These are phyloP conservation scores for Canna indica DNA, from an alignment of 176 grass and related monocot genomes.

Conservation along the genomic window DNA sequence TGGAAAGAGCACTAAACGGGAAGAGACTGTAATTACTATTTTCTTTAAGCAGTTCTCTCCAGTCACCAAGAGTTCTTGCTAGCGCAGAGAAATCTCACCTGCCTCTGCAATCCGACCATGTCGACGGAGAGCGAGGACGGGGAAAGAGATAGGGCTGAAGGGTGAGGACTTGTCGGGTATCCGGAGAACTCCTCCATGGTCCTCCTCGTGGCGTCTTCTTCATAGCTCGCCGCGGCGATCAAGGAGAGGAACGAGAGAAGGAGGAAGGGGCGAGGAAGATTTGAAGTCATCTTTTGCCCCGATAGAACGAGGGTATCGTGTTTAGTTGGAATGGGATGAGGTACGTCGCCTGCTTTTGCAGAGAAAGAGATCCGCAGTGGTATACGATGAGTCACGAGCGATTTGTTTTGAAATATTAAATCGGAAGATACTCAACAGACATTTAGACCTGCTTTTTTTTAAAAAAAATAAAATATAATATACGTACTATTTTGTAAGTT, in stretches of 20 bases:
- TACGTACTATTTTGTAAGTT: too few relatives aligned
- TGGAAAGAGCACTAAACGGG: not conserved
- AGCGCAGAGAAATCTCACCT: slow-evolving; percentile 23
- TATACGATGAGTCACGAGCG: too few relatives aligned
- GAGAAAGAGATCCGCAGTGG: too few relatives aligned
- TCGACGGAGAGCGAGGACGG: slow-evolving; percentile 34
- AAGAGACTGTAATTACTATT: not conserved
- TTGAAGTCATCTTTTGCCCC: slow-evolving; percentile 10
- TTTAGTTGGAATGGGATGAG: not conserved
- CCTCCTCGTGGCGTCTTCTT: slow-evolving; percentile 47
- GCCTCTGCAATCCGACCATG: slow-evolving; percentile 47
- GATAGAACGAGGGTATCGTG: not conserved
- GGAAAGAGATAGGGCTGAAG: slow-evolving; percentile 13
- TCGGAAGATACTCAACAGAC: too few relatives aligned
- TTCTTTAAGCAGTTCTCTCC: not conserved
- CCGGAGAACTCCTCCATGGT: slow-evolving; percentile 90
- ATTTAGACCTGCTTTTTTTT: too few relatives aligned
- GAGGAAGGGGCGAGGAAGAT: not conserved
- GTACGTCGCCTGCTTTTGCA: not conserved
- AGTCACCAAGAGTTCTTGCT: not conserved
- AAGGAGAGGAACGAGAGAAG: not conserved
- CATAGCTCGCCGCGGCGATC: slow-evolving; percentile 4
- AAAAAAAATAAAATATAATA: too few relatives aligned
- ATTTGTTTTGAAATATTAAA: too few relatives aligned
- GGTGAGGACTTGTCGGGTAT: slow-evolving; percentile 25